Evolutionary conservation across 192 early-diverging fungal genomes (phyloP).

Genomic region (Dissophora ornata): DNA sequence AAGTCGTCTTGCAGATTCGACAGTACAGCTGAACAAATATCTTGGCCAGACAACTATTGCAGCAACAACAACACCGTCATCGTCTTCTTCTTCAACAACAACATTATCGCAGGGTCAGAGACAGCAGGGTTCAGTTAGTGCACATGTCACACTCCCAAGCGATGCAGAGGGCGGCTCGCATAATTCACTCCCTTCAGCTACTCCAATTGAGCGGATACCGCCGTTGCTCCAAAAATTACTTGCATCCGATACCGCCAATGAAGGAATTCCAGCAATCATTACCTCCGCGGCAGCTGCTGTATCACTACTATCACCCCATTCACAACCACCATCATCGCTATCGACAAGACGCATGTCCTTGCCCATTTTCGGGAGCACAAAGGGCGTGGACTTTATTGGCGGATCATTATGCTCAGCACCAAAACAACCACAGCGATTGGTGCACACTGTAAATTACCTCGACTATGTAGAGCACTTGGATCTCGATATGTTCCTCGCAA

Average conservation of each 20-base stretch:
- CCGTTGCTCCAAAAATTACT: neutral
- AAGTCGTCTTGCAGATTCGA: too few relatives aligned
- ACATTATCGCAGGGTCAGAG: too few relatives aligned
- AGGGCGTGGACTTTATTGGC: neutral
- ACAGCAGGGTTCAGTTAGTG: too few relatives aligned
- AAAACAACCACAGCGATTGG: neutral
- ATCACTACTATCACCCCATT: neutral
- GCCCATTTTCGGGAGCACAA: neutral
- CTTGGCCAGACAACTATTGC: too few relatives aligned
- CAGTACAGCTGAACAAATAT: too few relatives aligned
- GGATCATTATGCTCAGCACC: too few relatives aligned
- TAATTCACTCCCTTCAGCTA: neutral
- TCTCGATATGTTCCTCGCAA: conserved; percentile 22
- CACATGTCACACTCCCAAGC: too few relatives aligned
- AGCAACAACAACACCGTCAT: too few relatives aligned
- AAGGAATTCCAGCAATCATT: neutral
- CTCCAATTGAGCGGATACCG: neutral
- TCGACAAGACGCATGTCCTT: neutral
- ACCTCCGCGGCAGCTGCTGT: neutral
- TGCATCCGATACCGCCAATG: neutral
- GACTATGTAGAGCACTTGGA: conserved; percentile 32
- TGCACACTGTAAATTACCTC: conserved; percentile 28
- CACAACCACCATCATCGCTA: neutral
- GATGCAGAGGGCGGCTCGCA: neutral
- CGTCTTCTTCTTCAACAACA: too few relatives aligned